Percentiles rank a stretch among this genome's conserved stretches.
These are phyloP conservation scores for Moesziomyces sp. DNA, from an alignment of 1,284 basidiomycete species.

Conservation along the genomic window DNA sequence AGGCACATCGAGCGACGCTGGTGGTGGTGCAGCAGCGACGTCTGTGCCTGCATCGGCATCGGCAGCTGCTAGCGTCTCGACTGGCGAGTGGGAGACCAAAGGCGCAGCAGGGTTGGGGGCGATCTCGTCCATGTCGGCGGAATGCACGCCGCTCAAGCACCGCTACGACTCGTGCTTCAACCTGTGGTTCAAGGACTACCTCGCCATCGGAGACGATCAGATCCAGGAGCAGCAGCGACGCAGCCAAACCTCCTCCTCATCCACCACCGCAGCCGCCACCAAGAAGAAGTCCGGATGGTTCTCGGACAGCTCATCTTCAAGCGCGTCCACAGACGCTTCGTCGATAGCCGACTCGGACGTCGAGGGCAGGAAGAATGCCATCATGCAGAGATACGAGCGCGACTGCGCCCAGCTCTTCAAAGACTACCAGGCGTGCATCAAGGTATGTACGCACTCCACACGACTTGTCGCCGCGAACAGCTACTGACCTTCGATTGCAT, in stretches of 20 bases:
- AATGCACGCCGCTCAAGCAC: constrained; percentile 89
- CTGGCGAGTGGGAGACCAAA: constrained; percentile 21
- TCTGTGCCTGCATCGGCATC: constrained; percentile 8
- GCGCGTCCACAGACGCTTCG: constrained; percentile 9
- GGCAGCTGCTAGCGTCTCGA: constrained; percentile 2
- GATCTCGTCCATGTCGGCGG: constrained; percentile 73
- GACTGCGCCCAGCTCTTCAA: constrained; percentile 84
- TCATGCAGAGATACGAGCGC: constrained; percentile 74
- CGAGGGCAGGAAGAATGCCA: constrained; percentile 24
- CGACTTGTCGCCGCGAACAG: too few relatives aligned
- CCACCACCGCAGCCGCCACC: neutral
- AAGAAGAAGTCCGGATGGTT: constrained; percentile 43
- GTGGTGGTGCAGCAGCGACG: neutral
- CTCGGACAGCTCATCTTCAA: constrained; percentile 19
- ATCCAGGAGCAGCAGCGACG: constrained; percentile 63
- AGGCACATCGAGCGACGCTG: constrained; percentile 4
- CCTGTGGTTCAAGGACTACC: constrained; percentile 93
- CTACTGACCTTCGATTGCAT: neutral
- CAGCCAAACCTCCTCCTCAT: constrained; percentile 68
- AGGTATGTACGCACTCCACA: constrained; percentile 70
- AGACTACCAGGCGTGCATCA: constrained; percentile 81
- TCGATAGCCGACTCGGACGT: constrained; percentile 25
- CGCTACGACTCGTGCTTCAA: constrained; percentile 94
- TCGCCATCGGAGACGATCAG: constrained; percentile 68
- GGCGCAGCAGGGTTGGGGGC: constrained; percentile 43